Evolutionary conservation across 164 flowering plant genomes (phyloP).

Genomic region (Chloranthus sessilifolius): DNA sequence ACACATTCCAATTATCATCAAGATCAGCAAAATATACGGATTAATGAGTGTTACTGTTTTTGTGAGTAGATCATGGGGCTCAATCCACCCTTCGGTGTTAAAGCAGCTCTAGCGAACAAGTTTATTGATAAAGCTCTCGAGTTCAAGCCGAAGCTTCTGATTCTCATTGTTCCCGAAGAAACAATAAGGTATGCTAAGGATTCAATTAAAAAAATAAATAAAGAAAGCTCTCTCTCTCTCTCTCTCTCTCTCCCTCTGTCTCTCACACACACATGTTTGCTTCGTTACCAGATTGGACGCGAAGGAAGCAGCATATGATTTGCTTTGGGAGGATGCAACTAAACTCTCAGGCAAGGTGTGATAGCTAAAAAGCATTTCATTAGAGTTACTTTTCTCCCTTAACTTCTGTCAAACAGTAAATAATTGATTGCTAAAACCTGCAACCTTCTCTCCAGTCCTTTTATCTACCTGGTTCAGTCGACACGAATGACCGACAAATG

Average conservation of each 20-base stretch:
- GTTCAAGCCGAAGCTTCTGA: constrained; percentile 80
- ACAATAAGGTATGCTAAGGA: constrained; percentile 60
- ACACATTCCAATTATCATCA: too few relatives aligned
- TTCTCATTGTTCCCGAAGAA: constrained; percentile 82
- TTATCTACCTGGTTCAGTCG: constrained; percentile 83
- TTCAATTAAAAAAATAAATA: too few relatives aligned
- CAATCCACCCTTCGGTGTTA: constrained; percentile 88
- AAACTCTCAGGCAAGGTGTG: constrained; percentile 62
- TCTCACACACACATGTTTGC: background rate
- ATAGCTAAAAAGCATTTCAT: too few relatives aligned
- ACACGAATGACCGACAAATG: constrained; percentile 52
- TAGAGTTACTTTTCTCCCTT: too few relatives aligned
- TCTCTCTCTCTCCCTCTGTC: constrained; percentile 4
- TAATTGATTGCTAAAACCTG: constrained; percentile 10
- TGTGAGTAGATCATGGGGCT: constrained; percentile 69
- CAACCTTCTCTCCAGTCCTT: constrained; percentile 46
- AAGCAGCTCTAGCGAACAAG: constrained; percentile 63
- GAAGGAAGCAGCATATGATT: constrained; percentile 48
- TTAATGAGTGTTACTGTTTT: background rate
- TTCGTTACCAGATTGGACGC: constrained; percentile 49
- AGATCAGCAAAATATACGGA: too few relatives aligned
- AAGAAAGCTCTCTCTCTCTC: constrained; percentile 11
- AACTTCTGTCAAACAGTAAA: background rate
- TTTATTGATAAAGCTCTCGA: constrained; percentile 79
- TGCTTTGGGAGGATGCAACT: constrained; percentile 62